Evolutionary conservation across 2,329 filamentous ascomycete species (phyloP), one percentile per base, ranked within the genome.

Genomic region (Colletotrichum gigasporum): DNA sequence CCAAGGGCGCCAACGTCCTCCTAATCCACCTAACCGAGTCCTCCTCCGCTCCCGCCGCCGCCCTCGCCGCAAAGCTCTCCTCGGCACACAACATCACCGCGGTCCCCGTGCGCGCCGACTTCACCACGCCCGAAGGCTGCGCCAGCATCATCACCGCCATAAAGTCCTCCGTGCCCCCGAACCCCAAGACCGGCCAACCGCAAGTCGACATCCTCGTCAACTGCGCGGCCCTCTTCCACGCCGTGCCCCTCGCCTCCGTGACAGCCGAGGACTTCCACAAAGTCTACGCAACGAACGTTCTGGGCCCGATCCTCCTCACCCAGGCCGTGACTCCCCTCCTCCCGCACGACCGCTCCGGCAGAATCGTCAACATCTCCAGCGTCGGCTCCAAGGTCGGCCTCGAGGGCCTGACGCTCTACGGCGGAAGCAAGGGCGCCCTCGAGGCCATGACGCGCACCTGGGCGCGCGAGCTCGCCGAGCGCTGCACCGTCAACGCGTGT

Each of bases 381-480:
- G 84, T 88, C 63, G 83, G 80, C 50, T 76, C 83, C 37, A 82
- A 79, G 55, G 74, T 86, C 7, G 86, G 86, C 37, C 86, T 85
- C 63, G 77, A 80, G 45, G 77, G 80, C 32, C 85, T 87, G 68
- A 83, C 82, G 10, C 80, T 89, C 48, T 90, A 89, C 69, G 85
- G 84, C 9, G 87, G 85, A n/a, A 87, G 83, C 51, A 89, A 90
- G 71, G 87, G 84, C 2, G 86, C 87, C 0, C 73, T 89, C 8
- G 87, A 90, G 72, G 82, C 84, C 35, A 87, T 89, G 83, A 88
- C 87, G n/a, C 78, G 87, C 18, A 83, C 84, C 0, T 89, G 87
- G 87, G 79, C 84, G 5, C 79, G 86, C 18, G 87, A 89, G 74
- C 75, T 89, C 12, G 85, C 87, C 67, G 20, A 82, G 79, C 24